A percentile compares a stretch with the other conserved stretches of the same genome.
Conservation (phyloP, 2,329 filamentous ascomycete species). For the Aspergillus hiratsukae region DNA sequence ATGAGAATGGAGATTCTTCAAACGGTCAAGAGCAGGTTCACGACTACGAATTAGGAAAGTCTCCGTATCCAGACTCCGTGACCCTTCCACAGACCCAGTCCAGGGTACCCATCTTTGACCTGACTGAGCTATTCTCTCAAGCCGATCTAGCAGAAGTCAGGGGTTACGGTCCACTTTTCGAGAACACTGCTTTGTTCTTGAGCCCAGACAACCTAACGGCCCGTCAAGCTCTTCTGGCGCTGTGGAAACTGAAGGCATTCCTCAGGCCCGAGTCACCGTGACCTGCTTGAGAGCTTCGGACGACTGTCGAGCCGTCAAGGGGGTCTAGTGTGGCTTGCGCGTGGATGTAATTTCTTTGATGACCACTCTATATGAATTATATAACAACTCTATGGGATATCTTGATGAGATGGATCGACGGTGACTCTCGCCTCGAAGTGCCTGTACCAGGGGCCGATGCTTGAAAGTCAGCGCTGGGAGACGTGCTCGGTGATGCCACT, state of each 20-base stretch:
- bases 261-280: slow-evolving; percentile 6
- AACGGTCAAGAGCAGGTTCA: background rate
- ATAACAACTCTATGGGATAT: background rate
- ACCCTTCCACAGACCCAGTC: slow-evolving; percentile 25
- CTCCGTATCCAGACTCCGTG: slow-evolving; percentile 24
- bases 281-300: background rate
- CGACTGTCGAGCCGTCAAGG: background rate
- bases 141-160: slow-evolving; percentile 28
- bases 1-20: background rate
- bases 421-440: background rate
- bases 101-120: slow-evolving; percentile 36
- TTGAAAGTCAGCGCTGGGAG: background rate
- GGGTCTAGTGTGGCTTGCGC: background rate
- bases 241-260: slow-evolving; percentile 39
- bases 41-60: background rate
- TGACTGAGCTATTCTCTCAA: slow-evolving; percentile 28
- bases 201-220: slow-evolving; percentile 26
- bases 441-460: background rate
- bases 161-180: slow-evolving; percentile 24
- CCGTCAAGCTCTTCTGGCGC: slow-evolving; percentile 27
- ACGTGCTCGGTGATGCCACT: background rate
- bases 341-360: background rate
- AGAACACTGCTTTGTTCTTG: slow-evolving; percentile 32
- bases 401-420: background rate
- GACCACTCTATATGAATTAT: background rate